Evolutionary conservation across 345 rosid genomes (phyloP).

Genomic region (Barbarea vulgaris): DNA sequence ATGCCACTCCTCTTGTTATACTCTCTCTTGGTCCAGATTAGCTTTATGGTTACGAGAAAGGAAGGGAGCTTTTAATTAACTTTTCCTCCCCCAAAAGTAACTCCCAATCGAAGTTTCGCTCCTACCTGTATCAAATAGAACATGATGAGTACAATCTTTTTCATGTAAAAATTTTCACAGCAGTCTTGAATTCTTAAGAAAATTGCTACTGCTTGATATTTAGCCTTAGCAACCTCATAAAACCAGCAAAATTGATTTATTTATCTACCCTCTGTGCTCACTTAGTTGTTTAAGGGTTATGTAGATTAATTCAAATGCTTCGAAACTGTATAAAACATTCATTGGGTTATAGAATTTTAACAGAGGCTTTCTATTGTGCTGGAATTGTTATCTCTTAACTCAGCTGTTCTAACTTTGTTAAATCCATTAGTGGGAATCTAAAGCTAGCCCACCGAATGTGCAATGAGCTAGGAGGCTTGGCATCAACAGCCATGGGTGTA

Average conservation of each 20-base stretch:
- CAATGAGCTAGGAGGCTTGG: conserved; percentile 84
- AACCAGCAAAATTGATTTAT: conserved; percentile 13
- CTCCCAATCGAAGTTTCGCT: neutral
- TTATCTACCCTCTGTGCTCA: conserved; percentile 11
- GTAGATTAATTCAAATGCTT: conserved; percentile 5
- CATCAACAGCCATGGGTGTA: conserved; percentile 75
- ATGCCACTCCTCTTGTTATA: conserved; percentile 21
- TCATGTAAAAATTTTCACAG: neutral
- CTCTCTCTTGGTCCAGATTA: neutral
- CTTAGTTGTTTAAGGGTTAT: conserved; percentile 14
- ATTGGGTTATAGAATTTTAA: neutral
- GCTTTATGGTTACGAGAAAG: conserved; percentile 12
- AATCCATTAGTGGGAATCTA: conserved; percentile 65
- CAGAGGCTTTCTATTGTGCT: neutral
- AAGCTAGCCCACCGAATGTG: conserved; percentile 86
- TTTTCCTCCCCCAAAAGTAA: neutral
- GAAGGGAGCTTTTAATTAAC: conserved; percentile 14
- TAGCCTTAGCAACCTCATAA: conserved; percentile 14
- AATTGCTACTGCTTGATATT: neutral
- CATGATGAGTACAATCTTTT: neutral
- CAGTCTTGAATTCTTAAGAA: neutral
- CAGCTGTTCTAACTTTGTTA: conserved; percentile 27
- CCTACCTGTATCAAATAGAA: neutral
- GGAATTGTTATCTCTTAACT: neutral
- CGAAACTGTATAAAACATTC: conserved; percentile 12